Base-by-base conservation (phyloP, 2,329 filamentous ascomycete genomes). In the Bimuria novae-zelandiae region DNA sequence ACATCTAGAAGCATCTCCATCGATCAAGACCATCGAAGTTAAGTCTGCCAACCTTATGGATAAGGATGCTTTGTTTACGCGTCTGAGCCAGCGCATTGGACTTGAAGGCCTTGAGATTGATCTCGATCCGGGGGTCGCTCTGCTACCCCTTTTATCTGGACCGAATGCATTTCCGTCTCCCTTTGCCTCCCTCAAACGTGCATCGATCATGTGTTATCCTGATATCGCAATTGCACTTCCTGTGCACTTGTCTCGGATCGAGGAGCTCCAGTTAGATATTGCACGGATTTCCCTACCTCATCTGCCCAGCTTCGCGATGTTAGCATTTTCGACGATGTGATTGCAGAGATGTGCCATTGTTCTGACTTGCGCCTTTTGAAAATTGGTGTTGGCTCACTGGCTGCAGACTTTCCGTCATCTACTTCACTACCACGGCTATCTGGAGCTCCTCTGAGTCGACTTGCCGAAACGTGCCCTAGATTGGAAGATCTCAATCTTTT, bases 131-230 rank as follows among this genome's bases (percentile, higher is more conserved):
- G 63, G 64, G 2, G 8, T 66, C 23, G 37, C 60, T 33, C 50
- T 68, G 4, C 41, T 70, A 2, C 59, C 68, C 12, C 50, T 57
- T 7, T 57, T 72, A 10, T 46, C 55, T 19, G 60, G 59, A 2
- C 61, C 60, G 5, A 44, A 48, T 40, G 54, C 57, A 5, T 35
- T 62, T 1, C 22, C 60, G 3, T 44, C 52, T 16, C 56, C 61
- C 2, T 69, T 73, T 41, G 33, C 54, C 12, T 59, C 59, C 3
- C 49, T 73, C 7, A 63, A 54, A 19, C 56, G 60, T 2, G 49
- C 70, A 16, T 58, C 59, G 7, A 57, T 71, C 21, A 68, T 68
- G 54, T 70, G 67, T 39, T 71, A 71, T 32, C 69, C 69, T 1
- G 69, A 72, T 23, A 56, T 71, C 21, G 67, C 66, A 4, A 52